Evolutionary conservation across 176 grass and related monocot genomes (phyloP).

Genomic region (Carex kokanica): DNA sequence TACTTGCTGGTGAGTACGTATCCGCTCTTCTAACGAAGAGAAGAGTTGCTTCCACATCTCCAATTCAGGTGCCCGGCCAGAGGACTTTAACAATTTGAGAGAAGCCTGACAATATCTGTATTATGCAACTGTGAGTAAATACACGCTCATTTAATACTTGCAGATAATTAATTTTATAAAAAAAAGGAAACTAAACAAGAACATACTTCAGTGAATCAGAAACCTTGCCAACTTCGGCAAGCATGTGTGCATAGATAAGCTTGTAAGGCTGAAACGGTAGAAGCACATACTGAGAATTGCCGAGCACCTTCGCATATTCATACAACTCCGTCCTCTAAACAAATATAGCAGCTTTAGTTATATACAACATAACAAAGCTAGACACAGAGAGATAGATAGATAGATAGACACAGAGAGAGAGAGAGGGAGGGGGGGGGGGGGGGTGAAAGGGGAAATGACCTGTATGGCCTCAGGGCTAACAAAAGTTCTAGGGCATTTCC

Average conservation of each 20-base stretch:
- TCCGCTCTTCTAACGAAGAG: conserved; percentile 78
- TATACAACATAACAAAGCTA: conserved; percentile 17
- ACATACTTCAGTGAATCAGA: conserved; percentile 78
- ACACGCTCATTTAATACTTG: neutral
- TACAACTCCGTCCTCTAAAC: conserved; percentile 90
- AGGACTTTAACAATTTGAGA: conserved; percentile 81
- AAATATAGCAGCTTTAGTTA: conserved; percentile 9
- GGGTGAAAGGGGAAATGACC: conserved; percentile 29
- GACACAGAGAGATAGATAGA: neutral
- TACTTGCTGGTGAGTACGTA: conserved; percentile 95
- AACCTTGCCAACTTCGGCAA: conserved; percentile 84
- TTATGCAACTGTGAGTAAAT: conserved; percentile 13
- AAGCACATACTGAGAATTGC: conserved; percentile 94
- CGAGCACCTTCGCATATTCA: conserved; percentile 92
- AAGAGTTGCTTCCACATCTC: conserved; percentile 84
- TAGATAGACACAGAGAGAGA: neutral
- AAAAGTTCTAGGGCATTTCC: conserved; percentile 90
- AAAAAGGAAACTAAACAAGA: conserved; percentile 6
- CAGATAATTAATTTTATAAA: neutral
- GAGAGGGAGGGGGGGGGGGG: too few species aligned
- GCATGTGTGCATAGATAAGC: conserved; percentile 95
- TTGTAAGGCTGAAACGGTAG: conserved; percentile 94
- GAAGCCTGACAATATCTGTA: conserved; percentile 94
- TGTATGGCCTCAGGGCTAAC: conserved; percentile 87
- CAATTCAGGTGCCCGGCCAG: conserved; percentile 75